Evolutionary conservation across 2,329 filamentous ascomycete species (phyloP), one percentile per base, ranked within the genome.

Genomic region (Penicillium capsulatum): DNA sequence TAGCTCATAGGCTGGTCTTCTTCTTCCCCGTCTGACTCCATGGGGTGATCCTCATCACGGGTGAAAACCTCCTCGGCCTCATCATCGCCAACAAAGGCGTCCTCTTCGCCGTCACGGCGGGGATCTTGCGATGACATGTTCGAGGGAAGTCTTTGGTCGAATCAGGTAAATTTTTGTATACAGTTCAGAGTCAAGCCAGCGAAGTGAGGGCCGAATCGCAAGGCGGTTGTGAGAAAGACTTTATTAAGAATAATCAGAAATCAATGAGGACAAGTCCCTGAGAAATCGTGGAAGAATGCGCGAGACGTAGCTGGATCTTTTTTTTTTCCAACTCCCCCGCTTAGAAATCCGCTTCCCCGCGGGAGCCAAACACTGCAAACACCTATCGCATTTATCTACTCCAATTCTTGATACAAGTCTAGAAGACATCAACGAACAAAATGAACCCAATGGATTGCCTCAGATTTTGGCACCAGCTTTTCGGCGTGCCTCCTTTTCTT

Each of bases 21-120:
- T 31, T 73, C 73, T 31, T 77, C 77, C 31, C 74, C 75, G 19
- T 86, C 83, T 38, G 81, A 80, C 44, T 91, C 87, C 87, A 95
- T 94, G 30, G 79, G 79, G 38, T 86, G 75, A 61, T 94, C 76
- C 37, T 65, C 65, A 45, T 75, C 86, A 35, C 77, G 82, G 22
- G 77, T 71, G 38, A 89, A 76, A 64, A 92, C 82, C 68, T 94
- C 88, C 17, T 79, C 83, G 2, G 80, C 83, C 51, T 95, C 90
- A 26, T 85, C 82, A 38, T 79, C 79, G 55, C 83, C 81, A 48
- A 94, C 79, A 68, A 90, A 82, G 51, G 81, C 82, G 54, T 83
- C 79, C 45, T 83, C 79, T 38, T 80, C 77, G 47, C 81, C 77
- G 40, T 80, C 74, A 37, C 64, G 68, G 31, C 56, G 44, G 22